phyloP scores from a whole-genome alignment of 2,329 filamentous ascomycete genomes.

The Xylariaceae sp. region DNA sequence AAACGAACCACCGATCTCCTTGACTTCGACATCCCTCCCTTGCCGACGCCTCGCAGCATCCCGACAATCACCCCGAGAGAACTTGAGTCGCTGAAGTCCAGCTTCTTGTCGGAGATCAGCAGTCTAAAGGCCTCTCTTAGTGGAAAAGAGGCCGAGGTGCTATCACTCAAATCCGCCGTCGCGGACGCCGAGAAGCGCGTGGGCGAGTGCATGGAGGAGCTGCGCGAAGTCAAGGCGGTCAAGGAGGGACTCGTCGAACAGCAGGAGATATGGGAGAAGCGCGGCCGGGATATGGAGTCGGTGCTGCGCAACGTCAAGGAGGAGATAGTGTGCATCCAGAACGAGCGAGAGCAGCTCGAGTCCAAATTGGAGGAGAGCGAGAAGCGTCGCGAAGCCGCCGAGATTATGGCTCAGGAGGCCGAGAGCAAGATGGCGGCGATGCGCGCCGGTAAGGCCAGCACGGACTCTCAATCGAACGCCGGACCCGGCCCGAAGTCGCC shows the following conservation, averaged over 20 bases:
- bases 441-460: constrained; percentile 54
- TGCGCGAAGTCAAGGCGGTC: constrained; percentile 68
- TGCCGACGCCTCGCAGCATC: constrained; percentile 85
- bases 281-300: constrained; percentile 78
- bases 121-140: constrained; percentile 87
- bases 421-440: constrained; percentile 71
- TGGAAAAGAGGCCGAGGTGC: constrained; percentile 88
- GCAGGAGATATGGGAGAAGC: constrained; percentile 76
- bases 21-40: constrained; percentile 89
- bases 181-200: constrained; percentile 88
- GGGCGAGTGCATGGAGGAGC: constrained; percentile 74
- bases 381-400: constrained; percentile 65
- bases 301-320: constrained; percentile 75
- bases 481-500: constrained; percentile 30
- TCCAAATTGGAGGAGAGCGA: constrained; percentile 72
- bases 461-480: constrained; percentile 30
- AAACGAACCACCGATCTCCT: constrained; percentile 63
- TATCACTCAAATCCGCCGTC: constrained; percentile 79
- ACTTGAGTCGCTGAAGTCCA: constrained; percentile 85
- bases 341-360: constrained; percentile 74
- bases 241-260: constrained; percentile 70
- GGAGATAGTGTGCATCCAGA: constrained; percentile 71
- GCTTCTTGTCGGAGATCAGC: constrained; percentile 86
- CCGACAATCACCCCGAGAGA: constrained; percentile 89
- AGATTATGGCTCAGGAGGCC: constrained; percentile 70